phyloP scores from a whole-genome alignment of 768 basidiomycete genomes.

The Phanerodontia chrysosporium region DNA sequence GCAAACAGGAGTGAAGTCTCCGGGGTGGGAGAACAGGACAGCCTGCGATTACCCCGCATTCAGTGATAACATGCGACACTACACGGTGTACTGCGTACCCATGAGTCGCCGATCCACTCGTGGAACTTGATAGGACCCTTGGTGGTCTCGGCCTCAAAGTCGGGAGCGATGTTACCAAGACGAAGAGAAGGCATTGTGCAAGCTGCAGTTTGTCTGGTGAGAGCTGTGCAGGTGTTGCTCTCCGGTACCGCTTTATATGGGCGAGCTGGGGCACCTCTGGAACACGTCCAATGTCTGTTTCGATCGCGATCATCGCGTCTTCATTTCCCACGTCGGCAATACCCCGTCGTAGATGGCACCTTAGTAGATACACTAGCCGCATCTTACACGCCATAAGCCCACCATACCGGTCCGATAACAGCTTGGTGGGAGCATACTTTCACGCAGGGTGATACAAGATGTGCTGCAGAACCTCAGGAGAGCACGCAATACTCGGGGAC shows the following conservation, averaged over 20 bases:
- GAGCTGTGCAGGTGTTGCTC: neutral
- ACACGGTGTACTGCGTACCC: conserved; percentile 46
- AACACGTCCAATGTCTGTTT: conserved; percentile 1
- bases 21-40: conserved; percentile 92
- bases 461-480: conserved; percentile 6
- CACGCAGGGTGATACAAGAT: conserved; percentile 3
- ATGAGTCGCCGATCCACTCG: conserved; percentile 84
- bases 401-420: too few species aligned
- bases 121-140: conserved; percentile 87
- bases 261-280: neutral
- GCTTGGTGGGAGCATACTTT: neutral
- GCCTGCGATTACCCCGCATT: conserved; percentile 40
- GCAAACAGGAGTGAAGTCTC: conserved; percentile 90
- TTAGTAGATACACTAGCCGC: neutral
- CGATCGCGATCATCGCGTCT: conserved; percentile 45
- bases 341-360: neutral
- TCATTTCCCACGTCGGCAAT: conserved; percentile 52
- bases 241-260: conserved; percentile 17
- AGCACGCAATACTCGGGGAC: conserved; percentile 15
- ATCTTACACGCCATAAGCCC: too few species aligned
- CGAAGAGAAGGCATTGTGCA: conserved; percentile 48
- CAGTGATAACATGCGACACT: neutral
- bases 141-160: conserved; percentile 91
- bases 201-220: neutral
- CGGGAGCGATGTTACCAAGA: conserved; percentile 84